Base-by-base conservation (phyloP, 2,329 filamentous ascomycete species). In the Mariannaea elegans region DNA sequence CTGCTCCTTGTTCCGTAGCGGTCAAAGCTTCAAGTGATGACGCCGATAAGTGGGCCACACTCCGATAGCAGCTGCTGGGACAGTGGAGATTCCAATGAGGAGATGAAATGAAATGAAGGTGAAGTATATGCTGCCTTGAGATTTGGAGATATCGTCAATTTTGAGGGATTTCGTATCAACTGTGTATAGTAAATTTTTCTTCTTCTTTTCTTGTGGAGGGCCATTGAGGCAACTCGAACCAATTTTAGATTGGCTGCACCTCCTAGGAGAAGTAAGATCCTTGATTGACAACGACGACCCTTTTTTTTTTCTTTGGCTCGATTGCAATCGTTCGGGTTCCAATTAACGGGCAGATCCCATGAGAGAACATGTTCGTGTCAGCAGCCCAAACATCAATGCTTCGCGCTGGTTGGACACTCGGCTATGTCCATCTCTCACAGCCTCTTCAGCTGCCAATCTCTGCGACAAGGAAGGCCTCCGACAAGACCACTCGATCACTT, bases 341-440 rank as follows among this genome's bases (percentile, higher is more conserved):
- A 66, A 65, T 61, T 61, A 59, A 51, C 53, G 53, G 42, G 44
- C 39, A 56, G 32, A 62, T 69, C 70, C 62, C 41, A 51, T 58
- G 42, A 60, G 58, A 49, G 62, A 60, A 55, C 62, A 60, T 54
- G 59, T 65, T 68, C 68, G 58, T 56, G 63, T 59, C 64, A 67
- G 63, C 48, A 56, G 45, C 51, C 56, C 13, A 64, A 41, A 63
- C 57, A 38, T 51, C 59, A 56, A 65, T 52, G 61, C 58, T 60
- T 44, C n/a, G 21, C 54, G 48, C 60, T 68, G 65, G 70, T 71
- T 67, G 68, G 68, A n/a, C 49, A 47, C 27, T 68, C 56, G 54
- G 63, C 13, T 21, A 61, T 56, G 51, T 27, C 63, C 66, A 65
- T 62, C 38, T 41, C 57, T 68, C 62, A 69, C 61, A 65, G 62